Base-by-base conservation (phyloP, 2,329 filamentous ascomycete species). In the Paramyrothecium sp. region DNA sequence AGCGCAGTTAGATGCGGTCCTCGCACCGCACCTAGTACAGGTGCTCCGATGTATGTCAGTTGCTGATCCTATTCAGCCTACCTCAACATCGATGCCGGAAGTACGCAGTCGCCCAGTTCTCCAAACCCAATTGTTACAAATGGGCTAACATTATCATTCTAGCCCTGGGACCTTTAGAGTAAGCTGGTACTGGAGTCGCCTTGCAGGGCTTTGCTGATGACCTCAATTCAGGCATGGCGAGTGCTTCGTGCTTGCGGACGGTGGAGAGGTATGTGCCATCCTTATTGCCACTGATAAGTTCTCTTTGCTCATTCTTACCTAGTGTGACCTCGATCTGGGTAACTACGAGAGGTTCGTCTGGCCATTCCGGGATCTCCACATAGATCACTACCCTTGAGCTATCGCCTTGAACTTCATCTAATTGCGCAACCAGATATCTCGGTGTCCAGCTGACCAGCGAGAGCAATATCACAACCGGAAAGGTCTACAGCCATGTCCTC, bases 381-480 rank as follows among this genome's bases (percentile, higher is more conserved):
- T 7, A 51, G 21, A 22, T 30, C 26, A 30, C 10, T 30, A 30
- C 26, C 10, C 26, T 10, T 30, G 26, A 10, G 10, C 10, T 30
- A 10, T 30, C 26, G 26, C 26, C 26, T 10, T 30, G 26, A 10
- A 30, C 26, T 30, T 30, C 5, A 10, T 5, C 26, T 30, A 30
- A 30, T 30, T 30, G 10, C 5, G 5, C 4, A 30, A 12, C 21
- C 30, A 69, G 74, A 33, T 96, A 96, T 71, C 86, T 96, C 58
- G 88, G 89, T 68, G 88, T 93, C 63, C 90, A 88, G 56, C 81
- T 97, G 59, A 91, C 86, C 7, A 82, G 88, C 60, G 91, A 96
- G 66, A 91, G 93, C 80, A 97, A 97, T 75, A 96, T 98, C 75
- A 99, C 95, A 3, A 97, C 94, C 7, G 95, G 95, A 70, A 97